A percentile compares a stretch with the other conserved stretches of the same genome.
Evolutionary conservation across 805 yeast species (phyloP).

Genomic region (Cyberlindnera nakhonratchasimensis): DNA sequence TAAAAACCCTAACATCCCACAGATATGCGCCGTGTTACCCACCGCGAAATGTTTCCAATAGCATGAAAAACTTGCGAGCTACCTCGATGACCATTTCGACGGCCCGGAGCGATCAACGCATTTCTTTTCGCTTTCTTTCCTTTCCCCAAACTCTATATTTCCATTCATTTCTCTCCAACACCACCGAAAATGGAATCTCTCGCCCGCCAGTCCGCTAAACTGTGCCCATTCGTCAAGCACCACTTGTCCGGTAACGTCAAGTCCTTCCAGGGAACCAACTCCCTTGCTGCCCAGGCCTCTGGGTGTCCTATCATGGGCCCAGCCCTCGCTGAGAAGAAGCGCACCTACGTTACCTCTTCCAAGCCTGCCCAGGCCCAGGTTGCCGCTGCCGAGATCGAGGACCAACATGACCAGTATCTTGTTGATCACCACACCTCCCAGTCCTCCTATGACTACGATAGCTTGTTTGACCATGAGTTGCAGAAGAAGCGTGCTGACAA

Average conservation of each 20-base stretch:
- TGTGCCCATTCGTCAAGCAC: slow-evolving; percentile 78
- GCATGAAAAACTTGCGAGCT: slow-evolving; percentile 6
- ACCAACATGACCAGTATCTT: slow-evolving; percentile 19
- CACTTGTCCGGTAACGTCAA: slow-evolving; percentile 56
- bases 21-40: no score
- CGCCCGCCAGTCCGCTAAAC: slow-evolving; percentile 68
- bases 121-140: neutral
- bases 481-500: slow-evolving; percentile 77
- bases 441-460: slow-evolving; percentile 63
- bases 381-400: slow-evolving; percentile 27
- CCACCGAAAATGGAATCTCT: slow-evolving; percentile 65
- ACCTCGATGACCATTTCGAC: slow-evolving; percentile 1
- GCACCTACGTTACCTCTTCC: slow-evolving; percentile 32
- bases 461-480: slow-evolving; percentile 64
- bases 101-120: neutral
- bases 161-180: neutral
- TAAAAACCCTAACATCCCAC: no score
- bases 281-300: slow-evolving; percentile 47
- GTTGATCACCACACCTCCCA: slow-evolving; percentile 44
- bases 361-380: slow-evolving; percentile 33
- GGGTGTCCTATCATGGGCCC: slow-evolving; percentile 91
- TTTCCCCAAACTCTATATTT: neutral
- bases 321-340: slow-evolving; percentile 48
- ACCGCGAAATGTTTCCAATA: neutral
- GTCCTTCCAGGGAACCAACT: slow-evolving; percentile 40